Base-by-base conservation (phyloP, 257 asterid species). In the Jacaranda mimosifolia region DNA sequence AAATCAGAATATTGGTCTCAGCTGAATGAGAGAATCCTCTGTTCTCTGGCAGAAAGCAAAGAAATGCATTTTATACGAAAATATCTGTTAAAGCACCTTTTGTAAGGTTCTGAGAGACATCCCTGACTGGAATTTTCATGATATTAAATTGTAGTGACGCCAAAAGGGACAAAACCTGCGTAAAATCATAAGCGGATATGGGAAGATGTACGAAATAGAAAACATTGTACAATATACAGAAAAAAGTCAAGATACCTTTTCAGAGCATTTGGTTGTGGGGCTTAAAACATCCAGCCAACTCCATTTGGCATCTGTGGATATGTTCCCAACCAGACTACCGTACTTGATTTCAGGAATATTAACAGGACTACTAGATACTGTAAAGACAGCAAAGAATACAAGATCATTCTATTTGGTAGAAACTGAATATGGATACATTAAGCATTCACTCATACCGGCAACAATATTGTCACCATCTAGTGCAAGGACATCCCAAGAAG, bases 331-430 rank as follows among this genome's bases (percentile, higher is more conserved):
- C 38, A 58, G 80, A 64, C 76, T 78, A 58, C 98, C 99, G 59
- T 95, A 95, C 90, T 88, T 91, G 84, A 93, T 83, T 82, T 86
- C 89, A 39, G 98, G 97, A 82, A 88, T 76, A 77, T 86, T 88
- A 55, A 88, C 58, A 11, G 92, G 97, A 73, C 99, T 93, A 75
- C 99, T 91, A 83, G 88, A 88, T 48, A 89, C 99, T 93, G 79
- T 35, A 65, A 76, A 75, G 14, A 75, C 70, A 80, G 73, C n/a
- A 76, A 66, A 42, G 6, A 14, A 55, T 7, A 70, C 14, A 68
- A 59, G 10, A 81, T 82, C 56, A 62, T 69, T 80, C 39, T 13
- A 71, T 46, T 78, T 57, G 39, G 74, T 48, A 80, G 36, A 68
- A 72, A 55, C 60, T 11, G 63, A 38, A 79, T 60, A 55, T 51